Conservation (phyloP, 177 flowering plant species). For the Vitis hybrid region DNA sequence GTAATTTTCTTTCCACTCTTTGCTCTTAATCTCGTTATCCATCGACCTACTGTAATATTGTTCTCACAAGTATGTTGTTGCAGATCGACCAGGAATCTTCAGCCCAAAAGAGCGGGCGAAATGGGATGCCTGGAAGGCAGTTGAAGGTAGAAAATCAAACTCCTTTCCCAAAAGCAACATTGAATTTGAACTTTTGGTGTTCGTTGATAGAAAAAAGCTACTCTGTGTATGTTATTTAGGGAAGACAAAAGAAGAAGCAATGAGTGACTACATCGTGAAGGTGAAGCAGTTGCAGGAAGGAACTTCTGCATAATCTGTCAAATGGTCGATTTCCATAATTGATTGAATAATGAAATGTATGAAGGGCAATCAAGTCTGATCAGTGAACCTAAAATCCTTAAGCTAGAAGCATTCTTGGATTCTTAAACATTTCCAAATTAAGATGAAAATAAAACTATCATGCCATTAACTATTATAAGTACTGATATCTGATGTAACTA, state of each 20-base stretch:
- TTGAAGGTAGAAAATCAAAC: conserved; percentile 43
- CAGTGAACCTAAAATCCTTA: too few species aligned
- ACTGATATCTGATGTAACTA: too few species aligned
- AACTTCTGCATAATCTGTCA: conserved; percentile 21
- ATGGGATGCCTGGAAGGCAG: conserved; percentile 81
- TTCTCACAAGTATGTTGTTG: not conserved
- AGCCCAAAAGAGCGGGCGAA: conserved; percentile 53
- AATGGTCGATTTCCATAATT: too few species aligned
- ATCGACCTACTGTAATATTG: not conserved
- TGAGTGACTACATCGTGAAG: conserved; percentile 66
- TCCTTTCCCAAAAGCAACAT: not conserved
- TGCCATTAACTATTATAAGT: too few species aligned
- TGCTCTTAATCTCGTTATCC: too few species aligned
- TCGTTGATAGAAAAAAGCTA: not conserved
- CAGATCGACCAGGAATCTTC: conserved; percentile 69
- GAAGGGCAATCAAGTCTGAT: too few species aligned
- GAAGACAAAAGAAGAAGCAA: conserved; percentile 61
- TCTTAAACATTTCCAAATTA: too few species aligned
- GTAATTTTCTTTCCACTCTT: conserved; percentile 1
- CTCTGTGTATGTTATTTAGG: conserved; percentile 16
- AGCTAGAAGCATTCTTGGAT: too few species aligned
- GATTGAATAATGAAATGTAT: too few species aligned
- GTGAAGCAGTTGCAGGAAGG: conserved; percentile 67
- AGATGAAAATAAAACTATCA: too few species aligned
- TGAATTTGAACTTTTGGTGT: not conserved